Conservation (phyloP, 371 early-diverging fungal species). For the Mortierella polycephala region DNA sequence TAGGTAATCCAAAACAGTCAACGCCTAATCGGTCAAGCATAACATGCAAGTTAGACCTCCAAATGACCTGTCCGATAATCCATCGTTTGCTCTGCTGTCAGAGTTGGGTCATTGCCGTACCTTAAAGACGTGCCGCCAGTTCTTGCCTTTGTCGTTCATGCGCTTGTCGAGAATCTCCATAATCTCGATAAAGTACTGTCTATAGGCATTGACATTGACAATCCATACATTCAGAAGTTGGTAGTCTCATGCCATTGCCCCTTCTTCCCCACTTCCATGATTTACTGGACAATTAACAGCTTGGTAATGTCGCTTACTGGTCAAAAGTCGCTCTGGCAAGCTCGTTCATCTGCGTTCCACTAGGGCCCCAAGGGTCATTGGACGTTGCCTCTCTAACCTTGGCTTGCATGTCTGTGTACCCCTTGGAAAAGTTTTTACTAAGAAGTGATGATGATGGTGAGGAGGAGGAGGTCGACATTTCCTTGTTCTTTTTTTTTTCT, state of each 20-base stretch:
- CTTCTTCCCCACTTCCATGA: too few relatives aligned
- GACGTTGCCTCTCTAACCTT: conserved; percentile 96
- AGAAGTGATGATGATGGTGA: neutral
- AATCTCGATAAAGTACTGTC: conserved; percentile 91
- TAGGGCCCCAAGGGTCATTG: conserved; percentile 91
- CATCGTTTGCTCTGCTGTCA: conserved; percentile 19
- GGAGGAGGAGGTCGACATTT: neutral
- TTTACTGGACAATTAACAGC: neutral
- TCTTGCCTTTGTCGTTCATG: conserved; percentile 95
- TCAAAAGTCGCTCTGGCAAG: conserved; percentile 89
- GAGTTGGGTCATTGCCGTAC: conserved; percentile 56
- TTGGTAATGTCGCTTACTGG: conserved; percentile 70
- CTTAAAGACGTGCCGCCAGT: conserved; percentile 99
- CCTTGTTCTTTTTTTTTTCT: conserved; percentile 1
- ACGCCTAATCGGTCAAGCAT: conserved; percentile 51
- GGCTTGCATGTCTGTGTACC: conserved; percentile 94
- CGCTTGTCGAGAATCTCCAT: conserved; percentile 98
- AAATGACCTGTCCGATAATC: neutral
- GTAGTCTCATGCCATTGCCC: too few relatives aligned
- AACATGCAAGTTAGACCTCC: too few relatives aligned
- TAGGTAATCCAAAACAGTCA: conserved; percentile 60
- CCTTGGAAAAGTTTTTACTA: conserved; percentile 96
- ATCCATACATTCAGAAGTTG: too few relatives aligned
- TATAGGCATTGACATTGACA: conserved; percentile 37
- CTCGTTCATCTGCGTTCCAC: conserved; percentile 88